Evolutionary conservation across 768 basidiomycete genomes (phyloP), one percentile per base, ranked within the genome.

Genomic region (Lyophyllum atratum): DNA sequence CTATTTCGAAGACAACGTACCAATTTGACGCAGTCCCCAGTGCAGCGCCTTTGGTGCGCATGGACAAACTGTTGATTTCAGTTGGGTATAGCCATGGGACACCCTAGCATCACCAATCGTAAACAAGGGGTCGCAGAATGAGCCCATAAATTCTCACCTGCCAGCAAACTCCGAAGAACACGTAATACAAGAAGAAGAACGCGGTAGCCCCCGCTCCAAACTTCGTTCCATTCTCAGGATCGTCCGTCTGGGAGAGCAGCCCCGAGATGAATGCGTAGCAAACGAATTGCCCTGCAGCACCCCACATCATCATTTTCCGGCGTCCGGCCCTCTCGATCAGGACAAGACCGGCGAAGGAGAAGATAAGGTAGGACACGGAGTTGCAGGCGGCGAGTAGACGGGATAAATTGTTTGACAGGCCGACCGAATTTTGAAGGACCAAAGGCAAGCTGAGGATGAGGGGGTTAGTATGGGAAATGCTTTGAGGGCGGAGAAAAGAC

Each of bases 131-230:
- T n/a, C 5, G 48, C 34, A 17, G 14, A 5, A 21, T 9, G 19
- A 39, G 17, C 15, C 3, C 25, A 34, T 39, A 15, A n/a, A 22
- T 12, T 47, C 68, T 63, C 48, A 77, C 79, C 77, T 80, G 80
- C 80, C 80, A 82, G 55, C 78, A 80, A 39, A 82, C 74, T 7
- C 79, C 79, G 61, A 80, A 82, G 67, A 79, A 80, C 0, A 82
- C 64, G 49, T 82, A 80, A 60, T 82, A 82, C 10, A 77, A 54
- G 60, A 82, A 82, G 67, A 82, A 80, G 58, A 82, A 82, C 3
- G 74, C 68, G 1, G 79, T 80, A 12, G 79, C 79, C 1, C 72
- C 78, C 0, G 75, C 75, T 9, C 78, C 79, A 49, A 72, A 81
- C 22, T 65, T 68, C 4, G 58, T 54, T 1, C 76, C 77, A 33